These are phyloP conservation scores for Funneliformis mosseae DNA, from an alignment of 192 early-diverging fungal species.

Conservation along the genomic window DNA sequence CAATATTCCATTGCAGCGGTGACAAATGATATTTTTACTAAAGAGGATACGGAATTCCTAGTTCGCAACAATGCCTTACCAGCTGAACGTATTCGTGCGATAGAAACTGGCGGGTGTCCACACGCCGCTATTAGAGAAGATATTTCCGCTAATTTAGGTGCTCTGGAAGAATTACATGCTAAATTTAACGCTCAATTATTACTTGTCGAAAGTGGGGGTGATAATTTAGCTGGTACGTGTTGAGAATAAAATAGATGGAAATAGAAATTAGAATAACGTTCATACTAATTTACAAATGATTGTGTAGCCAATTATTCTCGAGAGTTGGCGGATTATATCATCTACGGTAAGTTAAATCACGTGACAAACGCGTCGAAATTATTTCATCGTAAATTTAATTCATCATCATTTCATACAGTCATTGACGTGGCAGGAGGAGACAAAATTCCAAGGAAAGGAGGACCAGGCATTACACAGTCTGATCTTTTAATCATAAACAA, in stretches of 20 bases:
- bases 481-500: conserved; percentile 97
- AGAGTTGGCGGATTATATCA: conserved; percentile 87
- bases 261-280: no score
- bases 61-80: conserved; percentile 86
- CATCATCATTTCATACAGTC: conserved; percentile 46
- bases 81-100: conserved; percentile 84
- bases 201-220: conserved; percentile 92
- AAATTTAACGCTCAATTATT: conserved; percentile 82
- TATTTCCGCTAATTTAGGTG: conserved; percentile 92
- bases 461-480: conserved; percentile 96
- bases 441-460: conserved; percentile 97
- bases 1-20: conserved; percentile 86
- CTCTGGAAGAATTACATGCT: conserved; percentile 85
- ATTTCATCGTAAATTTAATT: neutral
- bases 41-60: conserved; percentile 96
- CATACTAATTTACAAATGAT: no score
- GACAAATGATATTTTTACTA: conserved; percentile 98
- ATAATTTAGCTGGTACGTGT: conserved; percentile 71
- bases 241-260: no score
- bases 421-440: conserved; percentile 98
- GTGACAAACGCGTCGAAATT: neutral
- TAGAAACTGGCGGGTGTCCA: conserved; percentile 97
- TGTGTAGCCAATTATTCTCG: conserved; percentile 71
- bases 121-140: conserved; percentile 96
- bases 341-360: conserved; percentile 59